Conservation (phyloP, 2,329 filamentous ascomycete genomes). For the Beauveria medogensis region DNA sequence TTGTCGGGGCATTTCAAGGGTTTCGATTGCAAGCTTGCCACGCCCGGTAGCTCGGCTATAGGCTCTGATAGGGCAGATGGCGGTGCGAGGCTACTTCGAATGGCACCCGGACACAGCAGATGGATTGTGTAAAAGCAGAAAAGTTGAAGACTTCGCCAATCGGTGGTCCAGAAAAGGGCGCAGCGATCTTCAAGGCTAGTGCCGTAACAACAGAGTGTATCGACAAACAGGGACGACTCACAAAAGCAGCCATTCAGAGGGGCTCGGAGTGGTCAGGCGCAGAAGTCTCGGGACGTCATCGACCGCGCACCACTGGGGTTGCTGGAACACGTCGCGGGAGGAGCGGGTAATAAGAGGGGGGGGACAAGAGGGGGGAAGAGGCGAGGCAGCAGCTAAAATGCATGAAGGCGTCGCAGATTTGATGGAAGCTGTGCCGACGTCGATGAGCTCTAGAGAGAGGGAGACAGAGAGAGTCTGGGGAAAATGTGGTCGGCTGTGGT, state of each 20-base stretch:
- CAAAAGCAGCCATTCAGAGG: conserved; percentile 12
- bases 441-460: background rate
- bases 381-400: background rate
- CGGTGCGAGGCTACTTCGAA: background rate
- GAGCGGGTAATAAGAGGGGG: no score
- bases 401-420: background rate
- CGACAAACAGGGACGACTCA: conserved; percentile 5
- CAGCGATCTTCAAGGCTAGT: background rate
- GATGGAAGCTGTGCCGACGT: background rate
- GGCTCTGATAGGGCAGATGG: background rate
- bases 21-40: background rate
- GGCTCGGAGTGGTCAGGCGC: conserved; percentile 9
- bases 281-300: conserved; percentile 10
- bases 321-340: background rate
- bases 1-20: background rate
- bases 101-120: background rate
- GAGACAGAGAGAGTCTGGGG: conserved; percentile 1
- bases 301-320: conserved; percentile 3
- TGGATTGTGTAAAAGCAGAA: background rate
- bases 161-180: background rate
- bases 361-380: background rate
- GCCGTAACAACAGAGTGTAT: background rate
- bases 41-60: background rate
- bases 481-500: background rate
- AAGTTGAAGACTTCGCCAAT: background rate